Evolutionary conservation across 805 yeast species (phyloP).

Genomic region (Pichia cephalocereana): DNA sequence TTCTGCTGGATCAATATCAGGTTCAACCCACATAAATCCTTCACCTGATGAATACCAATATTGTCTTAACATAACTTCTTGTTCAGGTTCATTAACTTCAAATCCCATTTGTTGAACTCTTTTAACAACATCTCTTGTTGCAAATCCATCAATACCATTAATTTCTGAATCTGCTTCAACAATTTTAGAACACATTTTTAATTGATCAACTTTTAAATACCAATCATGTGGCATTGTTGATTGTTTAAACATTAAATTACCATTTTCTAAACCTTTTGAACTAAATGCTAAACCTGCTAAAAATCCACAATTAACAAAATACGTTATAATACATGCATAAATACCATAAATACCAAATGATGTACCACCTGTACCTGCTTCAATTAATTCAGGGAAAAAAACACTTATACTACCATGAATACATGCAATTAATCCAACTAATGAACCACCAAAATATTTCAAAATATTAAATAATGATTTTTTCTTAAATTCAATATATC

Average conservation of each 20-base stretch:
- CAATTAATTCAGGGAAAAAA: conserved; percentile 25
- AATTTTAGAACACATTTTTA: conserved; percentile 55
- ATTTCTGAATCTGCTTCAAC: conserved; percentile 56
- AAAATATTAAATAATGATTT: conserved; percentile 22
- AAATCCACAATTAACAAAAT: conserved; percentile 38
- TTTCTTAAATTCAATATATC: conserved; percentile 33
- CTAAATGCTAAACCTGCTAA: conserved; percentile 36
- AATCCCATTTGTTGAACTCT: conserved; percentile 29
- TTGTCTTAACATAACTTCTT: conserved; percentile 63
- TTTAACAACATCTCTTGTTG: conserved; percentile 23
- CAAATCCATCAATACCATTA: conserved; percentile 36
- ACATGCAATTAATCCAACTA: conserved; percentile 31
- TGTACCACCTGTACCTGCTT: conserved; percentile 26
- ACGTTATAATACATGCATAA: conserved; percentile 40
- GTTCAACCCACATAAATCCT: conserved; percentile 83
- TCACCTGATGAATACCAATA: conserved; percentile 86
- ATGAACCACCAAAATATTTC: conserved; percentile 34
- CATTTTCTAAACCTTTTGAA: conserved; percentile 38
- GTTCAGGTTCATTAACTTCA: conserved; percentile 44
- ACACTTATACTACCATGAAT: conserved; percentile 38
- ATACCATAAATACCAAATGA: conserved; percentile 29
- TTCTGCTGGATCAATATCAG: conserved; percentile 85
- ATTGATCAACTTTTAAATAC: conserved; percentile 58
- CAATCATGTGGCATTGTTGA: conserved; percentile 59
- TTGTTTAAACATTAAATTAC: conserved; percentile 51